Conservation (phyloP, 768 basidiomycete species). For the Suillus decipiens region DNA sequence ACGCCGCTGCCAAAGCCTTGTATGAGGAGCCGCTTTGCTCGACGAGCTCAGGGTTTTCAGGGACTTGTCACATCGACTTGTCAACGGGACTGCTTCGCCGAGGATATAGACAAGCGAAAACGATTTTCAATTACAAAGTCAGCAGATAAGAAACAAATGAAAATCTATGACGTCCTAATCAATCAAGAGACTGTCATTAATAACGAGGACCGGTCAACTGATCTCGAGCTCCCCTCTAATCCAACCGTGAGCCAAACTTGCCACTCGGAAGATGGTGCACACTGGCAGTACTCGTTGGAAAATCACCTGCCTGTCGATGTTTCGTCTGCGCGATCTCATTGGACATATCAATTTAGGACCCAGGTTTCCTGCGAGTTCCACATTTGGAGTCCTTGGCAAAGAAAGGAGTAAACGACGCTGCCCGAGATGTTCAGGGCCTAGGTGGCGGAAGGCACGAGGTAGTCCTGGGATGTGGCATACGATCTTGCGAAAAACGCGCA, state of each 20-base stretch:
- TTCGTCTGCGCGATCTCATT: background rate
- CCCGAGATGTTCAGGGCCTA: background rate
- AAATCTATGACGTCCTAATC: conserved; percentile 4
- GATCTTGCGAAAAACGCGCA: background rate
- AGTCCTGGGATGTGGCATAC: conserved; percentile 5
- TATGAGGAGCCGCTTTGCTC: background rate
- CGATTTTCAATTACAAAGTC: conserved; percentile 2
- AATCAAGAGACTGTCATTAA: conserved; percentile 4
- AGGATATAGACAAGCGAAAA: conserved; percentile 1
- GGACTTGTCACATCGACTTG: background rate
- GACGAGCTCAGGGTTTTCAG: background rate
- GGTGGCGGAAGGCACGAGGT: conserved; percentile 4
- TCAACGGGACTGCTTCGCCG: background rate
- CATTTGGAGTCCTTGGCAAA: background rate
- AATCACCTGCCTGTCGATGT: background rate
- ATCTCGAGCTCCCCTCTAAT: background rate
- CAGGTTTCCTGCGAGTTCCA: background rate
- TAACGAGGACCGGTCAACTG: conserved; percentile 2
- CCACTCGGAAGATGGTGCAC: background rate
- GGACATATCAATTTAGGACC: conserved; percentile 3
- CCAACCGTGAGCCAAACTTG: background rate
- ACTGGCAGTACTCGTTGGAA: background rate
- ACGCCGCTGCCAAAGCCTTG: background rate
- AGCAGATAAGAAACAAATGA: conserved; percentile 3
- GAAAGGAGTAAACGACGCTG: conserved; percentile 3